Evolutionary conservation across 441 rosid genomes (phyloP), one percentile per base, ranked within the genome.

Genomic region (Pelargonium fulgidum): DNA sequence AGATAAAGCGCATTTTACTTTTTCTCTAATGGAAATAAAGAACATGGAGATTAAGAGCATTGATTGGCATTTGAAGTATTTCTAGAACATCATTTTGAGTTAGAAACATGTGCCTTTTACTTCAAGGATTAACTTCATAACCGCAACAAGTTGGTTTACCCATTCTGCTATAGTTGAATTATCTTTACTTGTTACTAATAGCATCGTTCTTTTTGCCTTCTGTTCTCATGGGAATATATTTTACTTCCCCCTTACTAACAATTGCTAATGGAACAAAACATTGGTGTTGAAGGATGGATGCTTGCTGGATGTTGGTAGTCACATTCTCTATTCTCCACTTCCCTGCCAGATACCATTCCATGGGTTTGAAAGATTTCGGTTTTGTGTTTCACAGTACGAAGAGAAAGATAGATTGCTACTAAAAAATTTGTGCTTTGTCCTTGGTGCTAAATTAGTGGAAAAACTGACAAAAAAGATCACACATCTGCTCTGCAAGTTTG

Each of bases 281-380:
- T 70, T 82, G 73, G 81, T 83, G 48, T 80, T 86, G 83, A 76
- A 95, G 98, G 96, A 70, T 78, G 93, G 89, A 75, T 77, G 81
- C 82, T 82, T 95, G 88, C 87, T 82, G 80, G 93, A 91, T 74
- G 89, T 88, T 80, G 84, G 81, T 33, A 77, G 92, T 80, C 98
- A 92, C 75, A 80, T 92, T 76, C 87, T 92, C 79, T 95, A 87
- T 85, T 87, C 97, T 33, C 97, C 97, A 59, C 92, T 95, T 77
- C 86, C 86, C 68, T 92, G 98, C 81, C 85, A 66, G 80, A 81
- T 79, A 79, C 96, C 99, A 71, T 84, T 95, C 81, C 94, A 87
- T 70, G 96, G 94, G 71, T 92, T 95, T 73, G 82, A 84, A 82
- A 84, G 77, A 62, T 79, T 91, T 59, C 83, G 92, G 56, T 80